Evolutionary conservation across 257 asterid species (phyloP).

Genomic region (Orobanche coerulescens): DNA sequence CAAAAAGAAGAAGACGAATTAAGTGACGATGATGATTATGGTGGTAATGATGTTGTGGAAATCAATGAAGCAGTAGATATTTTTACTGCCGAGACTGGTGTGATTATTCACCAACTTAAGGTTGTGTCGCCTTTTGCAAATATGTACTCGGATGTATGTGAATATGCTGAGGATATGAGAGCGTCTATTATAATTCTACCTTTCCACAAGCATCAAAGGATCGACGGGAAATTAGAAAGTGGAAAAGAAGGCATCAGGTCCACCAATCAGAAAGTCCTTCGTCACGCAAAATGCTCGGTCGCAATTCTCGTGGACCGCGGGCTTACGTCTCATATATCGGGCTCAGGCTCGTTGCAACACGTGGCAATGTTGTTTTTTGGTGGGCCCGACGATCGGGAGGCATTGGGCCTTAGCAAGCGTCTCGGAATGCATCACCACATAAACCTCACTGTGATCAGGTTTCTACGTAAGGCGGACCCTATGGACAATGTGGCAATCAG

Average conservation of each 20-base stretch:
- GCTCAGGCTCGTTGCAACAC: slow-evolving; percentile 61
- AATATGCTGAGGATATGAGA: slow-evolving; percentile 57
- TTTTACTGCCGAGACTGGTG: slow-evolving; percentile 61
- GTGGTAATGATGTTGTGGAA: slow-evolving; percentile 92
- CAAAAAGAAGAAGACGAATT: slow-evolving; percentile 81
- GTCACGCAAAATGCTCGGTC: slow-evolving; percentile 73
- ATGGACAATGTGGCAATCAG: slow-evolving; percentile 44
- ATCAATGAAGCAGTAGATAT: slow-evolving; percentile 88
- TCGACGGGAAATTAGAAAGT: slow-evolving; percentile 80
- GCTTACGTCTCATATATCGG: slow-evolving; percentile 36
- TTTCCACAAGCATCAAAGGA: slow-evolving; percentile 94
- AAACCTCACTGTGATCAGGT: slow-evolving; percentile 82
- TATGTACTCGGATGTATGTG: slow-evolving; percentile 67
- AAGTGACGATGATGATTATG: slow-evolving; percentile 86
- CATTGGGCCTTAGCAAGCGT: slow-evolving; percentile 83
- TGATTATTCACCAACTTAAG: slow-evolving; percentile 61
- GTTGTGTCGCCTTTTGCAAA: slow-evolving; percentile 59
- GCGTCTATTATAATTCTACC: slow-evolving; percentile 74
- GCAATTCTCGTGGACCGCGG: slow-evolving; percentile 91
- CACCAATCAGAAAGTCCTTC: slow-evolving; percentile 79
- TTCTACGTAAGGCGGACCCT: slow-evolving; percentile 41
- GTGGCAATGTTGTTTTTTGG: slow-evolving; percentile 83
- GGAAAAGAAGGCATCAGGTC: slow-evolving; percentile 85
- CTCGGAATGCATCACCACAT: slow-evolving; percentile 79
- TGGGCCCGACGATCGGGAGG: slow-evolving; percentile 96